Evolutionary conservation across 139 green algal species (phyloP), one percentile per base, ranked within the genome.

Genomic region (Closterium sp.): DNA sequence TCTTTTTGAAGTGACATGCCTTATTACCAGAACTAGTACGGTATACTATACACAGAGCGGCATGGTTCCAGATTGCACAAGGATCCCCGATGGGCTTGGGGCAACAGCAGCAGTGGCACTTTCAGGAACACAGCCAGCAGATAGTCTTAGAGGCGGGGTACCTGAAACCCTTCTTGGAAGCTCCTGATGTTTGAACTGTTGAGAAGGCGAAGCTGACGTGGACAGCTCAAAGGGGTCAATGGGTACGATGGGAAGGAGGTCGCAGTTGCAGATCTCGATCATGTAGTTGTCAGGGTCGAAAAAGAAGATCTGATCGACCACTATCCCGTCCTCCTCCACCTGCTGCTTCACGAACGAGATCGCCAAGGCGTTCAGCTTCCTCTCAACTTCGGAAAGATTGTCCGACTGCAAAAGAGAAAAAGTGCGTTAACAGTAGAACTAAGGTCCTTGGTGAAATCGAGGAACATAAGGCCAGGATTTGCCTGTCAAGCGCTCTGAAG

Each of bases 271-370:
- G 24, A 94, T 7, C 92, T 94, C 92, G 30, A 94, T 94, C 92
- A 94, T 94, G 86, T 95, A 79, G 91, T 32, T 30, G 87, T 94
- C 92, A n/a, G 92, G 92, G 92, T 94, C 92, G 91, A 95, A 93
- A 92, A 94, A 94, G 73, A 94, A 94, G 73, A 94, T 38, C 91
- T 94, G 92, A 29, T 95, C 28, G 19, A 94, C 91, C 24, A 70
- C 17, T 30, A 95, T 50, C 27, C 28, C n/a, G 32, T 38, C 91
- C n/a, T 94, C 92, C 22, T n/a, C 9, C 84, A 94, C 92, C 27
- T 31, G 31, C 31, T 31, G 73, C 70, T 86, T 29, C 30, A 95
- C 89, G 90, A 94, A 97, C 6, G 79, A 7, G 4, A 97, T 90
- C 30, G 89, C 89, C 19, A 73, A 24, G 4, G 17, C 2, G 19